These are phyloP conservation scores for Annulohypoxylon maeteangense DNA, from an alignment of 495 filamentous ascomycete species.

Conservation along the genomic window DNA sequence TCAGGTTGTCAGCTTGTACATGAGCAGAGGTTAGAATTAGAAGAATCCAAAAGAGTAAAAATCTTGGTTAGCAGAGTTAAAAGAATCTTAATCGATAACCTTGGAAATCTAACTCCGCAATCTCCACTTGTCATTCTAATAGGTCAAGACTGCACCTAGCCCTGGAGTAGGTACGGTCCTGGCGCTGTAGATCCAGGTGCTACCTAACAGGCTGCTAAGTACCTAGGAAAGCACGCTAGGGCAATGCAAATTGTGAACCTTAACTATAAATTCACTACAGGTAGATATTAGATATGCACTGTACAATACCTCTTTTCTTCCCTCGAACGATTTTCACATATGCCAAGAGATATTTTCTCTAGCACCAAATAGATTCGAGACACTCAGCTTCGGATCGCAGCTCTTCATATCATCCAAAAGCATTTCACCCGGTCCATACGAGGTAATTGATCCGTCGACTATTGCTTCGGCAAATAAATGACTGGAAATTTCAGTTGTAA, in stretches of 20 bases:
- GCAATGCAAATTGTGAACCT: background rate
- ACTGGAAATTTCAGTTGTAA: background rate
- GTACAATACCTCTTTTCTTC: too few relatives aligned
- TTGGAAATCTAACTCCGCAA: constrained; percentile 12
- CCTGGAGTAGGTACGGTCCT: too few relatives aligned
- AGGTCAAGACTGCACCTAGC: too few relatives aligned
- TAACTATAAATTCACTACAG: background rate
- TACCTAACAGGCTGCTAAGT: too few relatives aligned
- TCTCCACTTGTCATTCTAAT: too few relatives aligned
- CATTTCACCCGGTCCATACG: background rate
- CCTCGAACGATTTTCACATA: background rate
- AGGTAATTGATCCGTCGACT: background rate
- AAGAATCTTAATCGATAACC: constrained; percentile 1
- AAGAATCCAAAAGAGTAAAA: constrained; percentile 4
- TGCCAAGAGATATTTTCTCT: background rate
- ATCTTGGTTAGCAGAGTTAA: background rate
- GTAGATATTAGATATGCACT: too few relatives aligned
- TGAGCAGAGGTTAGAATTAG: background rate
- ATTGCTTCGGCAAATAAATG: background rate
- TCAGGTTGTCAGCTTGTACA: constrained; percentile 8
- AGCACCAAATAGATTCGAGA: constrained; percentile 2
- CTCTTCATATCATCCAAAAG: constrained; percentile 11
- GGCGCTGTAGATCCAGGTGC: too few relatives aligned
- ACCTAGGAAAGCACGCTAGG: background rate
- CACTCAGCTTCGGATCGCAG: background rate